A percentile compares a stretch with the other conserved stretches of the same genome.
Evolutionary conservation across 1,139 yeast genomes (phyloP).

Genomic region (Taiozyma sp.): DNA sequence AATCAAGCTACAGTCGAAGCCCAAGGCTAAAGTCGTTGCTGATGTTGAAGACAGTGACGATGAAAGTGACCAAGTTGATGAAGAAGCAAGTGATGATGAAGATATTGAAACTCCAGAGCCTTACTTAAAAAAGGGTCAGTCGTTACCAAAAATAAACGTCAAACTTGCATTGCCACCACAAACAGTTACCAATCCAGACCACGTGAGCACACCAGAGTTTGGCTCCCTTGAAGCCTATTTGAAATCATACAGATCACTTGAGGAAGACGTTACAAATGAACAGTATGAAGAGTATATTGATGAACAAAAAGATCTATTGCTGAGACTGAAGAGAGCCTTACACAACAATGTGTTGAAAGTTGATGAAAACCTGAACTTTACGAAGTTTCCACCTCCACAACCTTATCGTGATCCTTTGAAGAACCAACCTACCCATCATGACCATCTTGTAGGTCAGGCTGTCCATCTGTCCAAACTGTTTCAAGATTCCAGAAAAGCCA

Average conservation of each 20-base stretch:
- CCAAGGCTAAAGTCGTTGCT: background rate
- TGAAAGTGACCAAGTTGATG: background rate
- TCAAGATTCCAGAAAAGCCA: conserved; percentile 59
- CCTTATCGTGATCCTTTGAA: conserved; percentile 36
- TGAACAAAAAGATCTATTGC: conserved; percentile 37
- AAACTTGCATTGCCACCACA: conserved; percentile 51
- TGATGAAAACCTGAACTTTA: conserved; percentile 34
- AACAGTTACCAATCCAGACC: conserved; percentile 73
- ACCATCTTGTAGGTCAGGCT: conserved; percentile 75
- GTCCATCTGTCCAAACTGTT: conserved; percentile 65
- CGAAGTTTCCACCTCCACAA: conserved; percentile 25
- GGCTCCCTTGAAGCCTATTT: conserved; percentile 37
- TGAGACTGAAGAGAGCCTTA: conserved; percentile 50
- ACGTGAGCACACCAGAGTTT: conserved; percentile 40
- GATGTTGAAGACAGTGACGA: background rate
- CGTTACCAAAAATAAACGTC: conserved; percentile 37
- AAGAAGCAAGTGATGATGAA: conserved; percentile 9
- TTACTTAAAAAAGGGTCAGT: conserved; percentile 9
- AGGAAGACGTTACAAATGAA: conserved; percentile 40
- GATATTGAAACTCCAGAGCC: conserved; percentile 16
- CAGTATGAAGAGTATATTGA: conserved; percentile 34
- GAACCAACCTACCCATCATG: conserved; percentile 53
- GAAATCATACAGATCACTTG: conserved; percentile 48
- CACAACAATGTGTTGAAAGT: conserved; percentile 41
- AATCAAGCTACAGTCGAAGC: background rate